A percentile compares a stretch with the other conserved stretches of the same genome.
phyloP scores from a whole-genome alignment of 768 basidiomycete species.

The Trichaptum fuscoviolaceum region DNA sequence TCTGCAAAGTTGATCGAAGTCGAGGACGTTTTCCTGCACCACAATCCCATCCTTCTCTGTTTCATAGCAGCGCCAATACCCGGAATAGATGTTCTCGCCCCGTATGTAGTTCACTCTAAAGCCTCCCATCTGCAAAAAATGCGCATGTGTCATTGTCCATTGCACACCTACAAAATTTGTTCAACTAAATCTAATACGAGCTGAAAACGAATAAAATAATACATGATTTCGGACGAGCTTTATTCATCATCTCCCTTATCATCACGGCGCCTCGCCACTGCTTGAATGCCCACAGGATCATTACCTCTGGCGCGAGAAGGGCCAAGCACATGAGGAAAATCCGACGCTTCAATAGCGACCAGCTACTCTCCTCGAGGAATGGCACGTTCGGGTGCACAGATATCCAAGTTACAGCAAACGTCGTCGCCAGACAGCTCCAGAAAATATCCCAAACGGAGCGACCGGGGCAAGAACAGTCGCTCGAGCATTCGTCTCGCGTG shows the following conservation, averaged over 20 bases:
- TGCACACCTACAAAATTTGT: neutral
- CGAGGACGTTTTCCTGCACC: neutral
- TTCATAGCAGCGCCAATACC: neutral
- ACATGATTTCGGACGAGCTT: neutral
- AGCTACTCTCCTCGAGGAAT: constrained; percentile 10
- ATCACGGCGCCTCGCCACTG: constrained; percentile 11
- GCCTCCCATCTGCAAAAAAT: constrained; percentile 7
- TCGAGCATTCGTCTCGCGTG: constrained; percentile 1
- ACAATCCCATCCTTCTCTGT: neutral
- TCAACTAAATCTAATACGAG: neutral
- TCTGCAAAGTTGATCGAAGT: neutral
- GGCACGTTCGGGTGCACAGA: constrained; percentile 28
- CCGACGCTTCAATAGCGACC: constrained; percentile 7
- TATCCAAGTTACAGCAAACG: constrained; percentile 26
- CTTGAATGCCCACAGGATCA: constrained; percentile 22
- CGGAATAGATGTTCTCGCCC: neutral
- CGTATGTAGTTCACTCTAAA: neutral
- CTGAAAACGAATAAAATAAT: neutral
- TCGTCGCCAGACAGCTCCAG: constrained; percentile 22
- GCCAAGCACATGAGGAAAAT: constrained; percentile 16
- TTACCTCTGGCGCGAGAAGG: constrained; percentile 24
- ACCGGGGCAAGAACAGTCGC: neutral
- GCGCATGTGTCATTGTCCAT: constrained; percentile 10
- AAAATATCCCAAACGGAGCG: constrained; percentile 16
- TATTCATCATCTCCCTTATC: constrained; percentile 37